These are phyloP conservation scores for Penicillium sp. DNA, from an alignment of 2,329 filamentous ascomycete genomes.

Conservation along the genomic window DNA sequence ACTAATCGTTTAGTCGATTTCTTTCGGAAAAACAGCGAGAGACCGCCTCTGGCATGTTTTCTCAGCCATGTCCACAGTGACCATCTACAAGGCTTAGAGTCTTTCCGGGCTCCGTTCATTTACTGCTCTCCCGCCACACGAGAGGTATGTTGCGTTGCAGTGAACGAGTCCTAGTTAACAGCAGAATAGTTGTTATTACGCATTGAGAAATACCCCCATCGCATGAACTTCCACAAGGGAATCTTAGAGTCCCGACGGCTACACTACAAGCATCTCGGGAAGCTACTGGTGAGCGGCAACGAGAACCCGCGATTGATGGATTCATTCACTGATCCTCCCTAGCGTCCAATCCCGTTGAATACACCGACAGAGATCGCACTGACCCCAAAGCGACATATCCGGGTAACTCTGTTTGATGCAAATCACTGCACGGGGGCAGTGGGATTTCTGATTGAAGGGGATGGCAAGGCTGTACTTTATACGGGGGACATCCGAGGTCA, in stretches of 20 bases:
- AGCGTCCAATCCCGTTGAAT: slow-evolving; percentile 76
- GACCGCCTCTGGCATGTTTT: slow-evolving; percentile 70
- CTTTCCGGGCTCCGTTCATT: slow-evolving; percentile 70
- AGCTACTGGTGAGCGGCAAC: slow-evolving; percentile 50
- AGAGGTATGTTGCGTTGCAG: slow-evolving; percentile 46
- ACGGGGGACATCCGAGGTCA: slow-evolving; percentile 74
- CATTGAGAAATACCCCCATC: slow-evolving; percentile 70
- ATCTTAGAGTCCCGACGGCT: slow-evolving; percentile 68
- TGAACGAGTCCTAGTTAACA: slow-evolving; percentile 1
- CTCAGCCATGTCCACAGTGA: slow-evolving; percentile 90
- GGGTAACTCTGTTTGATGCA: slow-evolving; percentile 79
- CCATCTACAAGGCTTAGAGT: slow-evolving; percentile 75
- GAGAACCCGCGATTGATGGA: too few relatives aligned
- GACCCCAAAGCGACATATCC: slow-evolving; percentile 59
- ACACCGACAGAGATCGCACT: slow-evolving; percentile 74
- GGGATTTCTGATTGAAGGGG: slow-evolving; percentile 83
- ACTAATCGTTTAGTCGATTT: slow-evolving; percentile 61
- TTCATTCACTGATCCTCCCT: too few relatives aligned
- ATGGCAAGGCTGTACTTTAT: slow-evolving; percentile 69
- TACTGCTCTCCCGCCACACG: slow-evolving; percentile 83
- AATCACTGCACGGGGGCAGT: slow-evolving; percentile 88
- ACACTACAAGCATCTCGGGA: slow-evolving; percentile 70
- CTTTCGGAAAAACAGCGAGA: slow-evolving; percentile 57
- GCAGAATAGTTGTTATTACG: slow-evolving; percentile 59
- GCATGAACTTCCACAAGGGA: slow-evolving; percentile 73